phyloP scores from a whole-genome alignment of 2,329 filamentous ascomycete genomes.

The Exophiala alcalophila region DNA sequence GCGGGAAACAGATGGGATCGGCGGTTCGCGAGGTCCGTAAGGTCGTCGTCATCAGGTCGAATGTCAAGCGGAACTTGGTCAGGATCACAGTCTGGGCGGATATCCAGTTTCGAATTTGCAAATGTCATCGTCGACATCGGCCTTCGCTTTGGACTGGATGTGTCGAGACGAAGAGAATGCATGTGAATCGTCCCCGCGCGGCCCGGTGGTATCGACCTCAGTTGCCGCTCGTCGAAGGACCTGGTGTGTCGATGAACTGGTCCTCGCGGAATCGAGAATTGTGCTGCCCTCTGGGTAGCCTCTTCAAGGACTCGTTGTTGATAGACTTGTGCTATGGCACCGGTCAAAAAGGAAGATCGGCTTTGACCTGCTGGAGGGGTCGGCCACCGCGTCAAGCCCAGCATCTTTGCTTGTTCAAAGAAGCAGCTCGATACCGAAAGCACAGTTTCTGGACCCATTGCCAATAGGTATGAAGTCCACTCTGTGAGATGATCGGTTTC shows the following conservation, averaged over 20 bases:
- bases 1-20: slow-evolving; percentile 16
- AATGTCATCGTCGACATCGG: slow-evolving; percentile 15
- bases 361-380: slow-evolving; percentile 46
- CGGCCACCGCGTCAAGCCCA: slow-evolving; percentile 57
- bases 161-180: slow-evolving; percentile 23
- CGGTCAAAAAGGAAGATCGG: slow-evolving; percentile 58
- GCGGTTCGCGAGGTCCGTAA: slow-evolving; percentile 2
- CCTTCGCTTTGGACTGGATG: slow-evolving; percentile 11
- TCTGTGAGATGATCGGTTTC: slow-evolving; percentile 58
- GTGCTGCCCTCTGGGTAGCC: slow-evolving; percentile 22
- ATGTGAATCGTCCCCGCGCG: slow-evolving; percentile 10
- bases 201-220: background rate
- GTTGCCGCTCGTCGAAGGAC: slow-evolving; percentile 19
- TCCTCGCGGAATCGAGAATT: slow-evolving; percentile 21
- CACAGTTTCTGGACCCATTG: slow-evolving; percentile 56
- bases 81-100: slow-evolving; percentile 19
- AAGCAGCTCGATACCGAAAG: slow-evolving; percentile 49
- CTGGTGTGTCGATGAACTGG: slow-evolving; percentile 14
- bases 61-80: slow-evolving; percentile 9
- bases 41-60: slow-evolving; percentile 17
- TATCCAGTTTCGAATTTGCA: slow-evolving; percentile 7
- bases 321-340: slow-evolving; percentile 59
- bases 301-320: slow-evolving; percentile 41
- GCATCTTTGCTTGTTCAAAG: slow-evolving; percentile 52
- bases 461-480: slow-evolving; percentile 60